These are phyloP conservation scores for Carex arenaria DNA, from an alignment of 202 grass and related monocot genomes.

Conservation along the genomic window DNA sequence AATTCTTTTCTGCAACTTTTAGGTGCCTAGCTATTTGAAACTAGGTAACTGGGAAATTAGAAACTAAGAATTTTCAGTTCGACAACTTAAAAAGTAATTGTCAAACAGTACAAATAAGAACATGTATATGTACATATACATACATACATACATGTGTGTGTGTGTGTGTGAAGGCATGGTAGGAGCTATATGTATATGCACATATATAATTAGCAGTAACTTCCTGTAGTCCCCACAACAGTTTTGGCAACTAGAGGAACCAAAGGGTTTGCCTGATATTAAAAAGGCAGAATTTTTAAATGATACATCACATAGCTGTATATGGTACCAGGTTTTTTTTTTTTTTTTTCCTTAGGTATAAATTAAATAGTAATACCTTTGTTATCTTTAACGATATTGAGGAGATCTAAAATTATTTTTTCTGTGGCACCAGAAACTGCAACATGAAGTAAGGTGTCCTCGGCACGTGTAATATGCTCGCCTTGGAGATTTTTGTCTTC, in stretches of 20 bases:
- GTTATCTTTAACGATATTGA: background rate
- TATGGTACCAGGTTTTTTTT: background rate
- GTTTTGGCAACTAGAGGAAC: background rate
- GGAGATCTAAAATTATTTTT: background rate
- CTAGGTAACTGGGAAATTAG: too few species aligned
- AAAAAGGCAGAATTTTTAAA: too few species aligned
- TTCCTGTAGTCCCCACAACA: background rate
- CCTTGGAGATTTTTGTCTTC: background rate
- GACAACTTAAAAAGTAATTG: too few species aligned
- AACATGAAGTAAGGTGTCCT: conserved; percentile 5
- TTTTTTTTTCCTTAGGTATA: background rate
- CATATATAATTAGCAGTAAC: too few species aligned
- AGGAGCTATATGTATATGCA: too few species aligned
- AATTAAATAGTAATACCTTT: background rate
- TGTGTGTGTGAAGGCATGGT: too few species aligned
- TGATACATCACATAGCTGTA: background rate
- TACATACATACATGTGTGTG: too few species aligned
- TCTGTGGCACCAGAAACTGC: background rate
- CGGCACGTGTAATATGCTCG: background rate
- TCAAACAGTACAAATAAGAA: too few species aligned
- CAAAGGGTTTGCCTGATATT: background rate
- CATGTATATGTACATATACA: too few species aligned
- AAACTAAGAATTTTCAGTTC: too few species aligned
- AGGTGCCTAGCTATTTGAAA: too few species aligned
- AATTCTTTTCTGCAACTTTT: too few species aligned